Evolutionary conservation across 202 grass and related monocot genomes (phyloP).

Genomic region (Eragrostis tef): DNA sequence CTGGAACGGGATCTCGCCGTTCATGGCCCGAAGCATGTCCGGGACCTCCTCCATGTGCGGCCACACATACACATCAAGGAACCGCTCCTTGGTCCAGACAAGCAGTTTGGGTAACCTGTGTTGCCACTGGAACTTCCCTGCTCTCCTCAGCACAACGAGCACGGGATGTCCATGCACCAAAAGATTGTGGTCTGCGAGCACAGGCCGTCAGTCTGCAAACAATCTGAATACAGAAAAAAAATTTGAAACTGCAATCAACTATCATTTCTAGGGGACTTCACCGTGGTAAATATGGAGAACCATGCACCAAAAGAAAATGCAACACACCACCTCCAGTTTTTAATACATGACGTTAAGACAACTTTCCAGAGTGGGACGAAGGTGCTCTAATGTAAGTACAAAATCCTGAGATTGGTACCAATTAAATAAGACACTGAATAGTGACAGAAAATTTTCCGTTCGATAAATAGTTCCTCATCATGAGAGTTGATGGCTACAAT

Average conservation of each 20-base stretch:
- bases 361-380: too few relatives aligned
- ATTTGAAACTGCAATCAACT: too few relatives aligned
- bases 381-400: too few relatives aligned
- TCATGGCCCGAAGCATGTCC: slow-evolving; percentile 23
- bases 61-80: slow-evolving; percentile 2
- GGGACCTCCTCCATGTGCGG: slow-evolving; percentile 11
- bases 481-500: background rate
- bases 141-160: slow-evolving; percentile 45
- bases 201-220: too few relatives aligned
- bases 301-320: too few relatives aligned
- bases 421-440: background rate
- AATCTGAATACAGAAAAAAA: too few relatives aligned
- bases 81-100: background rate
- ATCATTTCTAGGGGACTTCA: too few relatives aligned
- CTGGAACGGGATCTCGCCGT: slow-evolving; percentile 42
- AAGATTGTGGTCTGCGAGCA: too few relatives aligned
- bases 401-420: background rate
- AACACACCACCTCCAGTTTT: too few relatives aligned
- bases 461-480: background rate
- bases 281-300: too few relatives aligned
- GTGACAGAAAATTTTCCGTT: background rate
- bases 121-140: slow-evolving; percentile 7
- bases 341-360: too few relatives aligned
- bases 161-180: background rate
- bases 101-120: background rate